Evolutionary conservation across 495 filamentous ascomycete species (phyloP).

Genomic region (Lasiosphaeria miniovina): DNA sequence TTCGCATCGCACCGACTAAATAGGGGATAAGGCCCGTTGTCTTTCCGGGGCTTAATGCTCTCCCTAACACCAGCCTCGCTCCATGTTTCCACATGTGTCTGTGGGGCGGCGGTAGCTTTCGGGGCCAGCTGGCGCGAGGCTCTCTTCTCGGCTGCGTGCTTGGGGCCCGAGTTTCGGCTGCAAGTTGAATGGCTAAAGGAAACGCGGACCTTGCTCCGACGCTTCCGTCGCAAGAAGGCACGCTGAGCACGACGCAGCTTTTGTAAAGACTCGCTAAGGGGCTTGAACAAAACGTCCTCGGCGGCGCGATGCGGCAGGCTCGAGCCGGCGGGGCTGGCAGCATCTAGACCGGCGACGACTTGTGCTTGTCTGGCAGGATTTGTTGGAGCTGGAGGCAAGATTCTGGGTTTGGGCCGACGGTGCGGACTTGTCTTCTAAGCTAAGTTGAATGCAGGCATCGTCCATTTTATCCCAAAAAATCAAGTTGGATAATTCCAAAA

Average conservation of each 20-base stretch:
- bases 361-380: neutral
- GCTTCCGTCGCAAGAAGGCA: constrained; percentile 19
- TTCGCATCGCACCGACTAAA: constrained; percentile 1
- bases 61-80: constrained; percentile 7
- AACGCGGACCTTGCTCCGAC: constrained; percentile 24
- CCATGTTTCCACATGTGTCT: neutral
- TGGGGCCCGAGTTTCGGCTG: constrained; percentile 11
- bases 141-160: constrained; percentile 9
- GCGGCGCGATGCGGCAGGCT: constrained; percentile 33
- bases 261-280: constrained; percentile 30
- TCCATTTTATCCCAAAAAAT: constrained; percentile 40
- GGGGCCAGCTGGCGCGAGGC: constrained; percentile 8
- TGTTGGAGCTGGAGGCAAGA: constrained; percentile 10
- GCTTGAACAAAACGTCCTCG: constrained; percentile 33
- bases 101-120: constrained; percentile 1
- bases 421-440: constrained; percentile 49
- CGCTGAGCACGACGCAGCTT: constrained; percentile 30
- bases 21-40: constrained; percentile 9
- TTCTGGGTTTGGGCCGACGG: constrained; percentile 38
- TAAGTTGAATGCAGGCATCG: constrained; percentile 48
- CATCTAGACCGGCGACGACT: constrained; percentile 19
- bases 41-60: constrained; percentile 8
- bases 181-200: constrained; percentile 22
- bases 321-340: constrained; percentile 18
- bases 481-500: constrained; percentile 11